phyloP scores from a whole-genome alignment of 768 basidiomycete genomes.

The Lyophyllum atratum region DNA sequence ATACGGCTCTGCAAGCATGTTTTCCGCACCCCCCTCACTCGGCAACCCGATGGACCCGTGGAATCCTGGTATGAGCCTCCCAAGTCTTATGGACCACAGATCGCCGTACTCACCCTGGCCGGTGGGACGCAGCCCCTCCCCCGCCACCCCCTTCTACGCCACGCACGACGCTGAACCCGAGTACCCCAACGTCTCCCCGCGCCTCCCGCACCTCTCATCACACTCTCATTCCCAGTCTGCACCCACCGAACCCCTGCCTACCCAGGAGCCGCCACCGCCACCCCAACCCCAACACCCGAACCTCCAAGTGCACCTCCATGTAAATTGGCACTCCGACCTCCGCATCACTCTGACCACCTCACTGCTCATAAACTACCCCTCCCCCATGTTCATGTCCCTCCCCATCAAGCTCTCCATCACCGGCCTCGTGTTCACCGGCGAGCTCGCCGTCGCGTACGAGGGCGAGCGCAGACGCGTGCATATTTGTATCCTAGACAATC shows the following conservation, averaged over 20 bases:
- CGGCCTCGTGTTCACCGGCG: slow-evolving; percentile 83
- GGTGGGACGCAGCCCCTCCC: slow-evolving; percentile 31
- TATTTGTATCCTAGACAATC: slow-evolving; percentile 85
- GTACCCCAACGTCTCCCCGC: background rate
- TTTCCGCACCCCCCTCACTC: slow-evolving; percentile 52
- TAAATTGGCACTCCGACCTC: slow-evolving; percentile 87
- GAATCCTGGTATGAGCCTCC: slow-evolving; percentile 36
- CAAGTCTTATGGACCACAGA: slow-evolving; percentile 39
- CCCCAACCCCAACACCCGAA: slow-evolving; percentile 47
- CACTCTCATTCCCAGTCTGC: background rate
- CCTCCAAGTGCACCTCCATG: slow-evolving; percentile 84
- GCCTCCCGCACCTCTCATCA: background rate
- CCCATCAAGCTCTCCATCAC: slow-evolving; percentile 94
- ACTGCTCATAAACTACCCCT: slow-evolving; percentile 95
- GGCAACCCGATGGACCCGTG: slow-evolving; percentile 48
- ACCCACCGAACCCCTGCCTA: slow-evolving; percentile 21
- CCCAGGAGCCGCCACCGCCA: slow-evolving; percentile 1
- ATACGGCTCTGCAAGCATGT: slow-evolving; percentile 58
- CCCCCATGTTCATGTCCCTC: slow-evolving; percentile 93
- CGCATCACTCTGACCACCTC: slow-evolving; percentile 90
- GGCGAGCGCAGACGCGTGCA: slow-evolving; percentile 81
- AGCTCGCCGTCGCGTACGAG: slow-evolving; percentile 90
- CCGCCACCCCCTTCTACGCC: slow-evolving; percentile 33
- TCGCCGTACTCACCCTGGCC: slow-evolving; percentile 28
- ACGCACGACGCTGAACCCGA: slow-evolving; percentile 15